Evolutionary conservation across 1,284 basidiomycete genomes (phyloP).

Genomic region (Tilletia indica): DNA sequence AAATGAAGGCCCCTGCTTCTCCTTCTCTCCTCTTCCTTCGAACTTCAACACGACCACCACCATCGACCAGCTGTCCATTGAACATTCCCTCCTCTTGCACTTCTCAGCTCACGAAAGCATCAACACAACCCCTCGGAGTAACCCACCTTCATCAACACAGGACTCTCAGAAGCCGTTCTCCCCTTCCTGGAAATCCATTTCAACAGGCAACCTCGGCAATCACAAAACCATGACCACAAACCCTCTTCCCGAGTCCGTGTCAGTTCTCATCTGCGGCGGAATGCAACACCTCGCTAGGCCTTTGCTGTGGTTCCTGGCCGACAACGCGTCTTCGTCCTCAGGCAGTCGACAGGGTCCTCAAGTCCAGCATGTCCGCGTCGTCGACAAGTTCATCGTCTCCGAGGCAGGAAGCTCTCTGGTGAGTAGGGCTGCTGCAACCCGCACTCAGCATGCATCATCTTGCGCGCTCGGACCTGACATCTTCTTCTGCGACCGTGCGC

Average conservation of each 20-base stretch:
- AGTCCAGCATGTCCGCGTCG: constrained; percentile 36
- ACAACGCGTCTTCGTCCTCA: constrained; percentile 1
- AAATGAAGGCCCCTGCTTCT: too few species aligned
- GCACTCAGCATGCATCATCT: too few species aligned
- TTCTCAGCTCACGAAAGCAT: neutral
- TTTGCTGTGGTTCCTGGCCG: constrained; percentile 33
- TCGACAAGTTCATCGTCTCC: constrained; percentile 38
- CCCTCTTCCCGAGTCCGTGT: constrained; percentile 6
- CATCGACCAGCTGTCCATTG: neutral
- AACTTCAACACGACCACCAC: too few species aligned
- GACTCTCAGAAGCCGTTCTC: neutral
- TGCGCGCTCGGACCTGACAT: too few species aligned
- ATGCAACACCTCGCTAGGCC: constrained; percentile 31
- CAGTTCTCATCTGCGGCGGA: constrained; percentile 39
- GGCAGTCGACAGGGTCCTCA: constrained; percentile 9
- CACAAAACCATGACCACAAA: neutral
- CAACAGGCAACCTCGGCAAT: neutral
- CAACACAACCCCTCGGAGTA: too few species aligned
- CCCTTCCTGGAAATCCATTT: neutral
- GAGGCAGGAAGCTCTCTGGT: constrained; percentile 27
- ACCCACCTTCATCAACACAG: too few species aligned
- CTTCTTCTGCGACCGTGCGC: neutral
- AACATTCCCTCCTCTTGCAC: neutral
- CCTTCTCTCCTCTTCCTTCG: too few species aligned
- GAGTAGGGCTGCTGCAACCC: constrained; percentile 13